Evolutionary conservation across 2,329 filamentous ascomycete genomes (phyloP).

Genomic region (Aspergillus sp.): DNA sequence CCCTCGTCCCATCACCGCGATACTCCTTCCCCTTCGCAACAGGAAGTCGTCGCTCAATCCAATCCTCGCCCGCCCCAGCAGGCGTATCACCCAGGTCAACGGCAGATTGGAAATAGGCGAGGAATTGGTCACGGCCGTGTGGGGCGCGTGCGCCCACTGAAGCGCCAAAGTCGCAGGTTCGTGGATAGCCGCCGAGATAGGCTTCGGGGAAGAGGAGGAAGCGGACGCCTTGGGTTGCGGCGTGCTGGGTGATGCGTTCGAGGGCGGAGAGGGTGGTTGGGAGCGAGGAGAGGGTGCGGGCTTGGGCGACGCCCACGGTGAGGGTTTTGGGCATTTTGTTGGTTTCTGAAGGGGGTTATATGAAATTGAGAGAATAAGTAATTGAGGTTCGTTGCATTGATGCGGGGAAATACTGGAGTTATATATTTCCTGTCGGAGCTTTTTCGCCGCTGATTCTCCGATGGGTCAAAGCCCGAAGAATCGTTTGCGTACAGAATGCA

Average conservation of each 20-base stretch:
- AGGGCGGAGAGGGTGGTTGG: conserved; percentile 63
- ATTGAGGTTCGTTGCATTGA: no score
- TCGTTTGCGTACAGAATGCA: no score
- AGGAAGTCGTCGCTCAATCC: conserved; percentile 1
- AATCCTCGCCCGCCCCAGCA: neutral
- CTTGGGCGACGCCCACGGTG: conserved; percentile 44
- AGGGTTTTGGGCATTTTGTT: conserved; percentile 35
- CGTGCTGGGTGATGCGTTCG: conserved; percentile 56
- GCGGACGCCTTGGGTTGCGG: conserved; percentile 57
- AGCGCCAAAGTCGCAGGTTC: conserved; percentile 72
- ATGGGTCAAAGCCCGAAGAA: no score
- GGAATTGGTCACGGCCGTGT: conserved; percentile 73
- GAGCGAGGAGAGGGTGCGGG: conserved; percentile 37
- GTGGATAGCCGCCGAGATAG: conserved; percentile 86
- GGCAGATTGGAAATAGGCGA: conserved; percentile 71
- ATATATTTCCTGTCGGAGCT: no score
- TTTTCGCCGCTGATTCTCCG: no score
- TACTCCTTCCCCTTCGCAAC: conserved; percentile 45
- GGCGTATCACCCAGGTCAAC: conserved; percentile 81
- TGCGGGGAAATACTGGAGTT: no score
- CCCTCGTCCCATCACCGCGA: conserved; percentile 71
- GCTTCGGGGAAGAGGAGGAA: conserved; percentile 88
- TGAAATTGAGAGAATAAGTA: no score
- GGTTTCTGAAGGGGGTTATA: neutral
- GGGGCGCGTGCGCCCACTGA: conserved; percentile 64